phyloP scores from a whole-genome alignment of 2,329 filamentous ascomycete genomes.

The Alternaria novae-zelandiae region DNA sequence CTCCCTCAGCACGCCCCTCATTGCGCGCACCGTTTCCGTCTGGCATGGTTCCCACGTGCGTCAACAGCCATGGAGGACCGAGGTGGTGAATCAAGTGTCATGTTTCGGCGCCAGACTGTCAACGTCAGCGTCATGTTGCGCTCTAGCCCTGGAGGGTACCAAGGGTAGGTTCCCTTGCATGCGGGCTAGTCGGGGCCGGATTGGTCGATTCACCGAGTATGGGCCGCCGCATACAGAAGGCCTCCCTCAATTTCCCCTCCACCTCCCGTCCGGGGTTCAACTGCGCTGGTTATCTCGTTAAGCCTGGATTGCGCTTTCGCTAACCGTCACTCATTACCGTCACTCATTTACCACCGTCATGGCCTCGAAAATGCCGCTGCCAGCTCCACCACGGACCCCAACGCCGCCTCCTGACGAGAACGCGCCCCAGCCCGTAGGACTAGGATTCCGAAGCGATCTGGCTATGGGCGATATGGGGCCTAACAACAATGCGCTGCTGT shows the following conservation, averaged over 20 bases:
- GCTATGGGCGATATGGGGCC: conserved; percentile 34
- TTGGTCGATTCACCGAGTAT: conserved; percentile 23
- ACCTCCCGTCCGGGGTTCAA: conserved; percentile 20
- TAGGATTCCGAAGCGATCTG: conserved; percentile 42
- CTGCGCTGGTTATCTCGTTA: conserved; percentile 19
- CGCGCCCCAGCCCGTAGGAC: conserved; percentile 38
- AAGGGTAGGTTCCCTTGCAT: conserved; percentile 18
- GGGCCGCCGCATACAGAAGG: conserved; percentile 27
- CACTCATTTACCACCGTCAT: conserved; percentile 51
- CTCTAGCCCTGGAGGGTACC: not conserved
- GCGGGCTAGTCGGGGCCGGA: conserved; percentile 21
- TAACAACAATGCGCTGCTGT: conserved; percentile 43
- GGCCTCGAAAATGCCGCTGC: conserved; percentile 66
- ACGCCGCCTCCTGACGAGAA: conserved; percentile 67
- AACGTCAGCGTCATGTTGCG: conserved; percentile 11
- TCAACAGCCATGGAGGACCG: conserved; percentile 17
- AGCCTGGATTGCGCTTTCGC: conserved; percentile 18
- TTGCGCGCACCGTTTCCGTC: conserved; percentile 15
- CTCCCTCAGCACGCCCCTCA: not conserved
- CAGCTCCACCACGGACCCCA: conserved; percentile 67
- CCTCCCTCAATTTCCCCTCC: conserved; percentile 32
- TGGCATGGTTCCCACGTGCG: conserved; percentile 30
- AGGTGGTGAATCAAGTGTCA: conserved; percentile 20
- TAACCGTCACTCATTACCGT: conserved; percentile 26
- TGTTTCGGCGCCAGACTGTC: conserved; percentile 22